Evolutionary conservation across 148 eudicot species (phyloP).

Genomic region (Amaranthus hypochondriacus): DNA sequence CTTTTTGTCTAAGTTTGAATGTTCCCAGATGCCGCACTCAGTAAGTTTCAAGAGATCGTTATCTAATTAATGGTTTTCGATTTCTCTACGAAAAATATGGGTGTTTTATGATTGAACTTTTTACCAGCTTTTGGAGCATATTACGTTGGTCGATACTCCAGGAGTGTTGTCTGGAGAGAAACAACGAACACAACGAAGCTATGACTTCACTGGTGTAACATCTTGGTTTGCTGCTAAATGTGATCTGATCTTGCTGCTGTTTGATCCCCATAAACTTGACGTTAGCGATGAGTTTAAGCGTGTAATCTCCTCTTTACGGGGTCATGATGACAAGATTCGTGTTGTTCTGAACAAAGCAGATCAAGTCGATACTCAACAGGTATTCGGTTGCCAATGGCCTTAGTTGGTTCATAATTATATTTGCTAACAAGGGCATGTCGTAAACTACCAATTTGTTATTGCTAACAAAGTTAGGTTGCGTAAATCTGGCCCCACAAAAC

Average conservation of each 20-base stretch:
- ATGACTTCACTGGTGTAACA: constrained; percentile 80
- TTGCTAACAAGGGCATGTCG: too few relatives aligned
- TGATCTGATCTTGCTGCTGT: constrained; percentile 71
- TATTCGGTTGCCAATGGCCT: constrained; percentile 15
- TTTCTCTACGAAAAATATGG: neutral
- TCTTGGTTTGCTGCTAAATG: constrained; percentile 95
- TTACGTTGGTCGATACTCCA: constrained; percentile 84
- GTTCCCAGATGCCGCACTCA: constrained; percentile 87
- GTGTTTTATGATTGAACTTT: neutral
- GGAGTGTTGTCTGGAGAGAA: constrained; percentile 86
- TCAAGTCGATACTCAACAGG: constrained; percentile 85
- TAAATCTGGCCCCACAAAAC: too few relatives aligned
- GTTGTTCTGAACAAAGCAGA: constrained; percentile 89
- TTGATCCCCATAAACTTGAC: constrained; percentile 88
- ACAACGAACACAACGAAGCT: constrained; percentile 76
- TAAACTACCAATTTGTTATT: too few relatives aligned
- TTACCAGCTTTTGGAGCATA: constrained; percentile 61
- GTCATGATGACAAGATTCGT: constrained; percentile 82
- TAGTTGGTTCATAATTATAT: too few relatives aligned
- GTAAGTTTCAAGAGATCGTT: constrained; percentile 31
- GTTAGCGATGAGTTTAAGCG: constrained; percentile 88
- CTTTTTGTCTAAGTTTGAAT: constrained; percentile 81
- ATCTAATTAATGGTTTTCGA: neutral
- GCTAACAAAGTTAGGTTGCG: too few relatives aligned
- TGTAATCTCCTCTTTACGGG: constrained; percentile 68